Evolutionary conservation across 768 basidiomycete genomes (phyloP).

Genomic region (Mycena leptocephala): DNA sequence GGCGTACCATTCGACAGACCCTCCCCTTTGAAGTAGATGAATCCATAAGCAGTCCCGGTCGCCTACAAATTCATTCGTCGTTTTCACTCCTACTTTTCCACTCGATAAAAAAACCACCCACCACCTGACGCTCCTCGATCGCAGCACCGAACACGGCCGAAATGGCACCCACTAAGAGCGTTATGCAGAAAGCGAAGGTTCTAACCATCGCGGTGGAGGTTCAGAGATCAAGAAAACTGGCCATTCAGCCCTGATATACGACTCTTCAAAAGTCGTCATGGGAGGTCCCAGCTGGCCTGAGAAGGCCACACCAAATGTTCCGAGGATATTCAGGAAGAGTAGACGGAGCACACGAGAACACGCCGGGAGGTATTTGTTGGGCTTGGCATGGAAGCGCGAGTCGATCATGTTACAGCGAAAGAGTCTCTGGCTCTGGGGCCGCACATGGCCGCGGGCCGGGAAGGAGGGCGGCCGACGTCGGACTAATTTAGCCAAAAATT

Average conservation of each 20-base stretch:
- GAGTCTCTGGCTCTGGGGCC: background rate
- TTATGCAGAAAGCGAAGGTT: background rate
- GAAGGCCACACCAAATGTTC: too few relatives aligned
- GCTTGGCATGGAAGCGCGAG: background rate
- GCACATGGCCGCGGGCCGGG: background rate
- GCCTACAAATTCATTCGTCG: background rate
- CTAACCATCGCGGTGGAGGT: background rate
- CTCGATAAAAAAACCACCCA: background rate
- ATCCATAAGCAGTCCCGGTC: slow-evolving; percentile 24
- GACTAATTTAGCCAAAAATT: too few relatives aligned
- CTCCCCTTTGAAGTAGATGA: slow-evolving; percentile 30
- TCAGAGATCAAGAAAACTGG: background rate
- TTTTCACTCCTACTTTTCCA: too few relatives aligned
- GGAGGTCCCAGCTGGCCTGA: too few relatives aligned
- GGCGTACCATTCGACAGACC: slow-evolving; percentile 20
- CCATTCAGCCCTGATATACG: too few relatives aligned
- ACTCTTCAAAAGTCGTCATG: too few relatives aligned
- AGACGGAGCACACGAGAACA: background rate
- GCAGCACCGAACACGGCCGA: background rate
- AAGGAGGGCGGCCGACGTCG: too few relatives aligned
- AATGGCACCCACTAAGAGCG: background rate
- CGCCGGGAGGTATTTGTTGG: background rate
- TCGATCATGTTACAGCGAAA: too few relatives aligned
- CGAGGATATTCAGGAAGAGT: too few relatives aligned
- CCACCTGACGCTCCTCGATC: slow-evolving; percentile 10